These are phyloP conservation scores for Azolla pinnata DNA, from an alignment of 75 land plant species.

Conservation along the genomic window DNA sequence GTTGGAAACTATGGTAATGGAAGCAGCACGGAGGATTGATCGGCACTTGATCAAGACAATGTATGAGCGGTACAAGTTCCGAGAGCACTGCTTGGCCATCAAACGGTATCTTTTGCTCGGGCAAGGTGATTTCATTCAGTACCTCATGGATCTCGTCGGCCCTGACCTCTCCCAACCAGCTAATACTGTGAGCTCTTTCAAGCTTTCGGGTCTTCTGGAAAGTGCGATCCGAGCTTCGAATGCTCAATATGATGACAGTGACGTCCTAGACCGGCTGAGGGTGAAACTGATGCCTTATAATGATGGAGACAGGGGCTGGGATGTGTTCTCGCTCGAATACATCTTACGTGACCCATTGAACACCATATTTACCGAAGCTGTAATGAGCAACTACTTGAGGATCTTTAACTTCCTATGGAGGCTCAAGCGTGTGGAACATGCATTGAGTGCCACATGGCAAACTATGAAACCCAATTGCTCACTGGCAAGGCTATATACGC, in stretches of 20 bases:
- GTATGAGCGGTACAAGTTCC: conserved; percentile 57
- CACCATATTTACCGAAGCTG: conserved; percentile 85
- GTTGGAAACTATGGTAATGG: conserved; percentile 71
- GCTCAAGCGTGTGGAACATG: conserved; percentile 95
- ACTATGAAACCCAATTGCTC: conserved; percentile 90
- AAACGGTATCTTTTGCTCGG: conserved; percentile 88
- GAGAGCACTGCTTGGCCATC: conserved; percentile 95
- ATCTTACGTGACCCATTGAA: conserved; percentile 82
- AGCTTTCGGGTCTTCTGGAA: conserved; percentile 83
- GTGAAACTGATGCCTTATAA: conserved; percentile 96
- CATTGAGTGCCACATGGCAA: conserved; percentile 89
- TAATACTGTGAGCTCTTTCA: conserved; percentile 84
- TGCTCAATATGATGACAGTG: conserved; percentile 95
- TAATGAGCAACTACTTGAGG: conserved; percentile 76
- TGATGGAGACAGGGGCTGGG: conserved; percentile 97
- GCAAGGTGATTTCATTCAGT: conserved; percentile 97
- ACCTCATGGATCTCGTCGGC: conserved; percentile 90
- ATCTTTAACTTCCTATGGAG: conserved; percentile 98
- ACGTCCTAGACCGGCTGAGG: conserved; percentile 74
- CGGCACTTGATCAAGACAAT: conserved; percentile 81
- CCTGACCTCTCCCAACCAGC: conserved; percentile 97
- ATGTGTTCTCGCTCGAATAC: conserved; percentile 95
- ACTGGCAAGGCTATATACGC: conserved; percentile 50
- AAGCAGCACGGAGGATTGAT: conserved; percentile 90
- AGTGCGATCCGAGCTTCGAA: conserved; percentile 92